Conservation (phyloP, 805 yeast genomes). For the Brettanomyces bruxellensis region DNA sequence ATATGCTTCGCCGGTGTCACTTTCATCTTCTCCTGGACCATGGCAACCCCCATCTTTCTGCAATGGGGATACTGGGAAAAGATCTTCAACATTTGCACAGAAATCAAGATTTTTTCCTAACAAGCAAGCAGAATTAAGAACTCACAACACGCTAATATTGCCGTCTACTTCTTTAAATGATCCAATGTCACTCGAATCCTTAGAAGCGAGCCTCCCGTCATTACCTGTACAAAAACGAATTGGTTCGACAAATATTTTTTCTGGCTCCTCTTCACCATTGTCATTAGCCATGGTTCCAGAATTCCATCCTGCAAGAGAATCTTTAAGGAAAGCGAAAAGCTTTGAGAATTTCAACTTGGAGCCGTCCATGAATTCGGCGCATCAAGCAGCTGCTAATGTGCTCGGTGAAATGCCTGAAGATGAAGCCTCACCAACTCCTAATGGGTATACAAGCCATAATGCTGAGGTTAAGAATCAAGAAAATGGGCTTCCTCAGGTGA, state of each 20-base stretch:
- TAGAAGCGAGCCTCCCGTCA: not conserved
- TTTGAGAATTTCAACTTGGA: not conserved
- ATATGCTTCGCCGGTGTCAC: constrained; percentile 1
- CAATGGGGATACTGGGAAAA: constrained; percentile 11
- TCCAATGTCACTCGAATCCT: not conserved
- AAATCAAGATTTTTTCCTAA: constrained; percentile 25
- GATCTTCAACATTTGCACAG: too few species aligned
- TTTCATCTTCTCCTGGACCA: constrained; percentile 16
- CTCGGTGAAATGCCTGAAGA: not conserved
- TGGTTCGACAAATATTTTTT: not conserved
- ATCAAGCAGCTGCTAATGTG: constrained; percentile 1
- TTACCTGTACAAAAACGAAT: constrained; percentile 5
- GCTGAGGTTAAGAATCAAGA: not conserved
- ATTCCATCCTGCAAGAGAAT: not conserved
- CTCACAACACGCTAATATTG: too few species aligned
- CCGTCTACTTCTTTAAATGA: not conserved
- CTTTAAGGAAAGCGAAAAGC: not conserved
- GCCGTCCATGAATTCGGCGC: not conserved
- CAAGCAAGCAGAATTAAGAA: too few species aligned
- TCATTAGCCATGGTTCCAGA: not conserved
- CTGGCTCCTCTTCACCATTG: not conserved
- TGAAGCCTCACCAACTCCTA: not conserved
- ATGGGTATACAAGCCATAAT: too few species aligned
- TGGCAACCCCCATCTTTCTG: constrained; percentile 16
- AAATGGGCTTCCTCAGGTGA: not conserved